A percentile compares a stretch with the other conserved stretches of the same genome.
Conservation (phyloP, 805 yeast genomes). For the Sungouiozyma ichnusensis region DNA sequence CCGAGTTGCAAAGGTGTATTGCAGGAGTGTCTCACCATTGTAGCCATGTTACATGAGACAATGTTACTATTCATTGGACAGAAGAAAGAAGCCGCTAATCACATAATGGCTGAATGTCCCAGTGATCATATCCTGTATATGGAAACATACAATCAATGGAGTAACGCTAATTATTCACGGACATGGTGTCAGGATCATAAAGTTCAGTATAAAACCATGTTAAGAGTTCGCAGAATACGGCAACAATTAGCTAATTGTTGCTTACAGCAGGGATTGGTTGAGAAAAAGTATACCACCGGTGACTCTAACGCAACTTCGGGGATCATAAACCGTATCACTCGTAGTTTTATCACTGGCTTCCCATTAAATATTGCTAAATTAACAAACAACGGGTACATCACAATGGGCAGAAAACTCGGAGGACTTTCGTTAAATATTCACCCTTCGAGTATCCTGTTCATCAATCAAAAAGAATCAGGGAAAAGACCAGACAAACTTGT, state of each 20-base stretch:
- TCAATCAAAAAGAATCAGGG: conserved; percentile 23
- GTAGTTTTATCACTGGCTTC: conserved; percentile 26
- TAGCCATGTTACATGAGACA: conserved; percentile 77
- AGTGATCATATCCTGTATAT: conserved; percentile 74
- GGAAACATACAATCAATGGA: conserved; percentile 73
- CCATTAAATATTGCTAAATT: conserved; percentile 25
- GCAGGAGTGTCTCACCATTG: conserved; percentile 58
- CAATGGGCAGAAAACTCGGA: conserved; percentile 33
- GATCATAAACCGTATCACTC: conserved; percentile 10
- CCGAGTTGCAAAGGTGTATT: conserved; percentile 43
- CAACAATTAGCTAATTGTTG: conserved; percentile 59
- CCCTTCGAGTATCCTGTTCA: conserved; percentile 68
- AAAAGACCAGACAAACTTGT: conserved; percentile 69
- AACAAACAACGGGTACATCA: conserved; percentile 22
- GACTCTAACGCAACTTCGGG: conserved; percentile 6
- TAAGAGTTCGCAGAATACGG: conserved; percentile 58
- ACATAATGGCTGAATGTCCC: conserved; percentile 39
- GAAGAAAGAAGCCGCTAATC: conserved; percentile 12
- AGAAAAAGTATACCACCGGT: conserved; percentile 9
- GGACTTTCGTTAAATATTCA: conserved; percentile 71
- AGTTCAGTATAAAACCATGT: conserved; percentile 63
- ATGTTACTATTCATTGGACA: conserved; percentile 34
- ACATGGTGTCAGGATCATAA: conserved; percentile 84
- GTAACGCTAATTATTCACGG: conserved; percentile 49
- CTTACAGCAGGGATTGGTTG: conserved; percentile 24